phyloP scores from a whole-genome alignment of 2,329 filamentous ascomycete species.

The Berkeleyomyces rouxiae region DNA sequence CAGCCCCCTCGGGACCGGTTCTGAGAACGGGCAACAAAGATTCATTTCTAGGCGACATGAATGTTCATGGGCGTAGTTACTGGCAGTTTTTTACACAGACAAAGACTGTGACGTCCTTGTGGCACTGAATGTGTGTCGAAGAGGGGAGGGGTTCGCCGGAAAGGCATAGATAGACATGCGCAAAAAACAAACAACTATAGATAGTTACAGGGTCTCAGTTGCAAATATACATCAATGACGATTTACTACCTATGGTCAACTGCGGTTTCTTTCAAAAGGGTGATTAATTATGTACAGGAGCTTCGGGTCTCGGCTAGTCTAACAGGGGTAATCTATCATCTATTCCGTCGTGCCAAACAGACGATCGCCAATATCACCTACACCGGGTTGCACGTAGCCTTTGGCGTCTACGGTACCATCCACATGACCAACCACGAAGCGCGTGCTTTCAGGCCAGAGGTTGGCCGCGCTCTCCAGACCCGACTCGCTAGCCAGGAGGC shows the following conservation, averaged over 20 bases:
- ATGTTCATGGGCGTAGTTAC: constrained; percentile 11
- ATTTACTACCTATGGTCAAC: not conserved
- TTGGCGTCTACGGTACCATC: constrained; percentile 56
- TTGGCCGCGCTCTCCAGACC: constrained; percentile 57
- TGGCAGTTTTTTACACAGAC: constrained; percentile 18
- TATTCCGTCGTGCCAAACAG: constrained; percentile 37
- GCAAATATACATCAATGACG: not conserved
- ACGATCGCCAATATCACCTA: constrained; percentile 82
- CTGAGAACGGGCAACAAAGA: constrained; percentile 17
- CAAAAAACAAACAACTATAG: not conserved
- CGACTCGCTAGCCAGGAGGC: constrained; percentile 53
- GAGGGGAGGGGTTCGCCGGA: not conserved
- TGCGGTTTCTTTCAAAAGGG: not conserved
- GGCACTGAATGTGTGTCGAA: constrained; percentile 19
- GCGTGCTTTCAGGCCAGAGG: constrained; percentile 61
- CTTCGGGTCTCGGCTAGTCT: not conserved
- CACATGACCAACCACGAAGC: constrained; percentile 70
- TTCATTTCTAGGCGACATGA: constrained; percentile 17
- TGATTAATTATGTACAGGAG: constrained; percentile 11
- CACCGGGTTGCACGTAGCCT: constrained; percentile 79
- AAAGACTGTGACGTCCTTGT: constrained; percentile 16
- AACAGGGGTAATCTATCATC: not conserved
- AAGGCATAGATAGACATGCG: not conserved
- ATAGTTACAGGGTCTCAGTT: not conserved
- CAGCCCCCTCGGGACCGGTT: constrained; percentile 15